Conservation (phyloP, 1,284 basidiomycete species). For the Ustilago nuda region DNA sequence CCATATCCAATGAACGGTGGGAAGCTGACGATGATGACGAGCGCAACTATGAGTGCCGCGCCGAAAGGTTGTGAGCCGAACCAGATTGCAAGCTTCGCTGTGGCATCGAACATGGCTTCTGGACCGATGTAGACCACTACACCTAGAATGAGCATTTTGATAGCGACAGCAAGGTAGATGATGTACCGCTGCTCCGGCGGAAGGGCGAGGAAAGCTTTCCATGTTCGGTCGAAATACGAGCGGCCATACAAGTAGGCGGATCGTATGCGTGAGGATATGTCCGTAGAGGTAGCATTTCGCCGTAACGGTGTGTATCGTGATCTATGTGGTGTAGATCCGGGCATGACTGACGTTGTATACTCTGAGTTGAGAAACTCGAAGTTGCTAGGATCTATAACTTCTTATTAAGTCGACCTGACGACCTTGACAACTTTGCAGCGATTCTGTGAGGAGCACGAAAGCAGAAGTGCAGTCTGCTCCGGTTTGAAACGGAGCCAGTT, state of each 20-base stretch:
- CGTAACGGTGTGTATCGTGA: constrained; percentile 21
- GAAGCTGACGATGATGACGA: constrained; percentile 51
- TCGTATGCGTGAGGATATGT: constrained; percentile 5
- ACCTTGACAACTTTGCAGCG: no score
- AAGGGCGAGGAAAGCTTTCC: constrained; percentile 22
- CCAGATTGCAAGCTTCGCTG: constrained; percentile 51
- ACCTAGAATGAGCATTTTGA: constrained; percentile 25
- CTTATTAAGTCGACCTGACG: no score
- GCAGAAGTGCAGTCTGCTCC: background rate
- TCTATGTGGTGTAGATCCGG: constrained; percentile 18
- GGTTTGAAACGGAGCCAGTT: background rate
- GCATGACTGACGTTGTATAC: constrained; percentile 8
- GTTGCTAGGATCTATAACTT: background rate
- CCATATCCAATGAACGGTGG: constrained; percentile 65
- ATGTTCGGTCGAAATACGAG: constrained; percentile 24
- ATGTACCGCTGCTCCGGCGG: constrained; percentile 33
- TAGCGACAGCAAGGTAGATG: constrained; percentile 26
- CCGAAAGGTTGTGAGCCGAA: constrained; percentile 39
- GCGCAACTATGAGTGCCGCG: constrained; percentile 31
- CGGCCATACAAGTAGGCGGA: constrained; percentile 15
- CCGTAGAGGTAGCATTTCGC: constrained; percentile 9
- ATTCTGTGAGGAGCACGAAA: no score
- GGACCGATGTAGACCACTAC: constrained; percentile 39
- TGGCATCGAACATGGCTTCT: constrained; percentile 44
- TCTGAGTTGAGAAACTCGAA: background rate